Conservation (phyloP, 257 asterid species). For the Eustoma russellianum region DNA sequence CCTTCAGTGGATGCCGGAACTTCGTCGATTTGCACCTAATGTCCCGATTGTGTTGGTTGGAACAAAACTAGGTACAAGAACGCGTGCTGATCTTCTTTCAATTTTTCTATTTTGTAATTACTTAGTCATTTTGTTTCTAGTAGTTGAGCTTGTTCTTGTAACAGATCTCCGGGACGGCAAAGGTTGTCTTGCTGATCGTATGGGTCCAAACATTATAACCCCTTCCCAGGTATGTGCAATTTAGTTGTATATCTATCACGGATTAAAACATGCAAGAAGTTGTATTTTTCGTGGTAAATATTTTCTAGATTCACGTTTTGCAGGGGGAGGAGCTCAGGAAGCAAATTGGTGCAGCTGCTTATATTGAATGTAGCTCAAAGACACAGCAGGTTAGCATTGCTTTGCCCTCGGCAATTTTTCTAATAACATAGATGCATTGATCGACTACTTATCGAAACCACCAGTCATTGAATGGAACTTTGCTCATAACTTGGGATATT, state of each 20-base stretch:
- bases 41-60: constrained; percentile 96
- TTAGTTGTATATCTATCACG: background rate
- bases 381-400: constrained; percentile 67
- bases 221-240: constrained; percentile 57
- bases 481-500: no score
- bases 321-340: constrained; percentile 97
- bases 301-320: background rate
- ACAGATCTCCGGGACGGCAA: constrained; percentile 79
- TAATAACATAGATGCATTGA: no score
- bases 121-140: background rate
- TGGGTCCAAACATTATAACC: constrained; percentile 63
- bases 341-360: constrained; percentile 96
- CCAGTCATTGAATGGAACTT: no score
- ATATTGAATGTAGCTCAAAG: constrained; percentile 94
- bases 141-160: background rate
- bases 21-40: constrained; percentile 93
- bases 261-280: no score
- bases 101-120: background rate
- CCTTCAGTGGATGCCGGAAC: constrained; percentile 98
- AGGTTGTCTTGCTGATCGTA: constrained; percentile 60
- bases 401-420: background rate
- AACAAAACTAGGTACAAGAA: constrained; percentile 64
- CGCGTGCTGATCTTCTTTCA: background rate
- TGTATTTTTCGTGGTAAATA: background rate
- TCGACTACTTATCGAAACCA: no score